Base-by-base conservation (phyloP, 345 rosid species). In the Populus alba region DNA sequence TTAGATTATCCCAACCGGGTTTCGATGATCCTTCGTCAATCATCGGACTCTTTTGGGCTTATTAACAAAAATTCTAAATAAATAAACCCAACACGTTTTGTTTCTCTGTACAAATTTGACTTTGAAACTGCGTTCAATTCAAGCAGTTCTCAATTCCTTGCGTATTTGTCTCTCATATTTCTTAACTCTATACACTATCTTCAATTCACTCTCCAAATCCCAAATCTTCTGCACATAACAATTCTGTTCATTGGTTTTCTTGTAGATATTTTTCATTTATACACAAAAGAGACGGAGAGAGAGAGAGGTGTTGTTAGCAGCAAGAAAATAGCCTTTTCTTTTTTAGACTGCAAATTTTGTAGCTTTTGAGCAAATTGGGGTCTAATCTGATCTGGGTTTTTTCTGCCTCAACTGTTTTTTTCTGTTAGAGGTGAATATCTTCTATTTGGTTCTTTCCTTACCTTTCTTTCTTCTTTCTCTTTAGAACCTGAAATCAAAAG, bases 341-440 rank as follows among this genome's bases (percentile, higher is more conserved):
- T 77, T 51, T 35, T 57, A 51, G 77, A 63, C 65, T 76, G 79
- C 16, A 59, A 66, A 66, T 35, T 79, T 72, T 77, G 77, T 55
- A 75, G 49, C 83, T 76, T 86, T 79, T 77, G 65, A 73, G 86
- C 84, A 78, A 81, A 68, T 81, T 74, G 80, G 86, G 89, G 89
- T 87, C 90, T 88, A 82, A 81, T 87, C 90, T 89, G 82, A 88
- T 88, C 88, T 83, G 81, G 83, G 86, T 82, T 75, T 81, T 41
- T 71, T 76, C 86, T 83, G 83, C 75, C 80, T 79, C 75, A 74
- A 16, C 76, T 83, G 75, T 69, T 78, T 78, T 79, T 69, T 81
- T 10, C 45, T 74, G 63, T 71, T 76, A 78, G 85, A 79, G 87
- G 87, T 80, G 86, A 85, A 91, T 87, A 82, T 80, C 76, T 71